Evolutionary conservation across 768 basidiomycete species (phyloP).

Genomic region (Inosperma sp.): DNA sequence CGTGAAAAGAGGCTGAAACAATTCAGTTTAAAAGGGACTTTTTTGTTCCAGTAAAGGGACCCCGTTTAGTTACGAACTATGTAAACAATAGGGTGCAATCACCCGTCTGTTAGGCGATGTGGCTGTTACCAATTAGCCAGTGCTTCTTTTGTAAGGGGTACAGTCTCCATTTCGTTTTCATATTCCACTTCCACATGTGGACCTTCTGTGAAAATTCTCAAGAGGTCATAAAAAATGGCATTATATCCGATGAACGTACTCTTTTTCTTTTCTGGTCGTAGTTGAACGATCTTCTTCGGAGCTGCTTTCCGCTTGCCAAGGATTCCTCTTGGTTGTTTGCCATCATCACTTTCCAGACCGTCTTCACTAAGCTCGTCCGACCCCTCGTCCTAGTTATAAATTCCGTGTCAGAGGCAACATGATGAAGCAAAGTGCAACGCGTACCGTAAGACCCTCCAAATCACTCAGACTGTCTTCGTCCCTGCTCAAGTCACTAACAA

Average conservation of each 20-base stretch:
- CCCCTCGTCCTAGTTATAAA: slow-evolving; percentile 33
- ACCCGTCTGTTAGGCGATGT: too few species aligned
- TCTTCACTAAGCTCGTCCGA: slow-evolving; percentile 42
- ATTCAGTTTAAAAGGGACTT: too few species aligned
- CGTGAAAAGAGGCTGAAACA: too few species aligned
- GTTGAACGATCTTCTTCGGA: slow-evolving; percentile 41
- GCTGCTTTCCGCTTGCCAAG: slow-evolving; percentile 70
- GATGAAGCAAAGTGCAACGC: slow-evolving; percentile 34
- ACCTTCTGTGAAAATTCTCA: slow-evolving; percentile 42
- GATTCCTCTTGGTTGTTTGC: slow-evolving; percentile 38
- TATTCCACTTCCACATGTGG: slow-evolving; percentile 93
- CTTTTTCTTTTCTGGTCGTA: slow-evolving; percentile 59
- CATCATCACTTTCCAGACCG: slow-evolving; percentile 30
- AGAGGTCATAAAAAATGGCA: not conserved
- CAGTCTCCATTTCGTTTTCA: slow-evolving; percentile 83
- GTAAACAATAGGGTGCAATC: too few species aligned
- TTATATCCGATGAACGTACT: slow-evolving; percentile 32
- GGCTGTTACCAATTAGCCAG: slow-evolving; percentile 54
- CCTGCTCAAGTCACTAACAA: slow-evolving; percentile 70
- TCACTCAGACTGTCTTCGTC: slow-evolving; percentile 65
- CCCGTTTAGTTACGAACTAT: too few species aligned
- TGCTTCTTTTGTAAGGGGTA: slow-evolving; percentile 49
- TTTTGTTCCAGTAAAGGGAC: too few species aligned
- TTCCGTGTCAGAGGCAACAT: not conserved
- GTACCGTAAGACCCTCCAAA: slow-evolving; percentile 63